Percentiles rank a stretch among this genome's conserved stretches.
These are phyloP conservation scores for Myxozyma kluyveri DNA, from an alignment of 805 yeast genomes.

Conservation along the genomic window DNA sequence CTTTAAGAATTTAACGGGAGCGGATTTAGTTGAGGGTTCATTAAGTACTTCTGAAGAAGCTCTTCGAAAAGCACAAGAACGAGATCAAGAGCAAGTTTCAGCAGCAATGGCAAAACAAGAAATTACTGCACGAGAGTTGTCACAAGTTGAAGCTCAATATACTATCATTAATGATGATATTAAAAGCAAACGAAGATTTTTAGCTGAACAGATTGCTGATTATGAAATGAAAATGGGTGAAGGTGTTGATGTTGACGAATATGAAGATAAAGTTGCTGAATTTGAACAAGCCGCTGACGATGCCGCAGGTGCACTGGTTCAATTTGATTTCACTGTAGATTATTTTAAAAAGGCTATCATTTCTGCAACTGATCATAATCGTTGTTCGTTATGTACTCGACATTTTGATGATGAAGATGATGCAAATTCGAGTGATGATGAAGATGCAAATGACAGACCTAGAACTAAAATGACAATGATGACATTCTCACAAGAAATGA, in stretches of 20 bases:
- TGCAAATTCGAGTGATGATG: conserved; percentile 24
- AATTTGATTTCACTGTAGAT: conserved; percentile 59
- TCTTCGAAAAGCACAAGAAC: neutral
- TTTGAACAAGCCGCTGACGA: conserved; percentile 60
- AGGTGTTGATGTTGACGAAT: conserved; percentile 47
- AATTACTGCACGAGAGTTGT: conserved; percentile 28
- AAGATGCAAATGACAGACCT: conserved; percentile 23
- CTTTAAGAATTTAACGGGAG: conserved; percentile 31
- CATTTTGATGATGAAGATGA: conserved; percentile 47
- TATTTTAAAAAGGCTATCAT: conserved; percentile 70
- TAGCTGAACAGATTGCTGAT: neutral
- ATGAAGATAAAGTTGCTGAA: conserved; percentile 42
- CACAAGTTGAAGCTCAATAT: conserved; percentile 28
- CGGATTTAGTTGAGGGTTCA: conserved; percentile 26
- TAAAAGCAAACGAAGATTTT: conserved; percentile 12
- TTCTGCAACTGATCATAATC: conserved; percentile 53
- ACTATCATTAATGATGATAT: conserved; percentile 25
- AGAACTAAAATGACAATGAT: conserved; percentile 3
- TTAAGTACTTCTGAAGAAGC: conserved; percentile 20
- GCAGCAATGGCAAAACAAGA: conserved; percentile 16
- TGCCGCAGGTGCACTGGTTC: conserved; percentile 37
- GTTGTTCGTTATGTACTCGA: conserved; percentile 73
- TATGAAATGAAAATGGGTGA: conserved; percentile 31
- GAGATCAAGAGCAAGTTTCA: conserved; percentile 17
- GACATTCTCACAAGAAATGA: conserved; percentile 10